Evolutionary conservation across 75 land plant species (phyloP), one percentile per base, ranked within the genome.

Genomic region (Pinus tabuliformis): DNA sequence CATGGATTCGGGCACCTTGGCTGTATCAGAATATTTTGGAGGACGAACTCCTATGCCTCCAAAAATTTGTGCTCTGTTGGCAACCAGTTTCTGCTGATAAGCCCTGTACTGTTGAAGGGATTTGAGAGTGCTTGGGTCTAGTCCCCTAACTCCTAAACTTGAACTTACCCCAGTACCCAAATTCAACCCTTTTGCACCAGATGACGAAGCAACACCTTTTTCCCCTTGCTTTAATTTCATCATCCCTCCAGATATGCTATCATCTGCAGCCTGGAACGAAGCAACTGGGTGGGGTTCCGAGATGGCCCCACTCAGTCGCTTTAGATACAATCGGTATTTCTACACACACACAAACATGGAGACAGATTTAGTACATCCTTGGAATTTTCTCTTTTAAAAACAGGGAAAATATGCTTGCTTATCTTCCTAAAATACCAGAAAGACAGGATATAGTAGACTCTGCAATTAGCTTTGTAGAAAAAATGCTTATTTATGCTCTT

Each of bases 291-390:
- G 83, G 4, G 88, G 88, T 63, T 86, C 83, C 16, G 82, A 73
- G 13, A 63, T 77, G 5, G 78, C 82, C n/a, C 87, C 87, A 59
- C 87, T 83, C 76, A 86, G 64, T 28, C 88, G 78, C 86, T 86
- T 86, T 83, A 86, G 74, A 73, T 84, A 80, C 18, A 84, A 75
- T 18, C 88, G 86, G 66, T 86, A 86, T 30, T 86, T 86, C 88
- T 86, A 82, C 60, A 79, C 18, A 57, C 21, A 54, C n/a, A 58
- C 6, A 20, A 20, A 58, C 13, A 20, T 5, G 21, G 22, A 26
- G 58, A 72, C 24, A 15, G 62, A 24, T 59, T 28, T 45, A 68
- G 72, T 68, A 42, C 20, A n/a, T 68, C 42, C 52, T 42, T 68
- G 49, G 22, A 42, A n/a, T 68, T 1, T 39, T 68, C 24, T 18